Evolutionary conservation across 495 filamentous ascomycete species (phyloP).

Genomic region (Tuber borchii): DNA sequence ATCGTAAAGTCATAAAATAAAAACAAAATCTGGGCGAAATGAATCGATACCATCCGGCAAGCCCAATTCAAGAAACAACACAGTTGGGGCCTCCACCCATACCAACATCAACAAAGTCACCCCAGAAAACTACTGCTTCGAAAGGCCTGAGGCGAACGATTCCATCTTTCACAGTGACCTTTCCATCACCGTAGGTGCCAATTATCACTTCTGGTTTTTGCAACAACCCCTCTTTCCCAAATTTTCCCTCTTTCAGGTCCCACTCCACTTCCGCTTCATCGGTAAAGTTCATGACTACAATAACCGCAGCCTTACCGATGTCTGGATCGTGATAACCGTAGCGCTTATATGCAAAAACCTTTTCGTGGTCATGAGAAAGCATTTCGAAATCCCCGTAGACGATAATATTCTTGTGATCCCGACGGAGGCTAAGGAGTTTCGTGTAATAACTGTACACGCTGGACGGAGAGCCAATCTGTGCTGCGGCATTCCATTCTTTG

Average conservation of each 20-base stretch:
- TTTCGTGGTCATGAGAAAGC: slow-evolving; percentile 47
- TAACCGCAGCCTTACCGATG: slow-evolving; percentile 47
- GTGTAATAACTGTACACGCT: slow-evolving; percentile 53
- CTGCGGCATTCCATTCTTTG: slow-evolving; percentile 49
- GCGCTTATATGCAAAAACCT: slow-evolving; percentile 48
- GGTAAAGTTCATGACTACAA: slow-evolving; percentile 53
- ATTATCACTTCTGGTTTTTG: slow-evolving; percentile 43
- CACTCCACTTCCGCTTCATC: slow-evolving; percentile 43
- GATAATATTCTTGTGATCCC: slow-evolving; percentile 51
- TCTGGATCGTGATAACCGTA: slow-evolving; percentile 24
- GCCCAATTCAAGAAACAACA: neutral
- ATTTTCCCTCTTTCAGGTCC: slow-evolving; percentile 44
- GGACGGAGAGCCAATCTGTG: slow-evolving; percentile 46
- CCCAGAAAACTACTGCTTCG: slow-evolving; percentile 30
- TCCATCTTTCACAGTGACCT: slow-evolving; percentile 13
- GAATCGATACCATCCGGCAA: neutral
- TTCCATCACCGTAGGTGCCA: slow-evolving; percentile 43
- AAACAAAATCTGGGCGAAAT: neutral
- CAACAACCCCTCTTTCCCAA: slow-evolving; percentile 34
- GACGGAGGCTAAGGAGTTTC: slow-evolving; percentile 50
- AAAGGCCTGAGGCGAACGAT: slow-evolving; percentile 31
- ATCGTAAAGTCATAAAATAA: neutral
- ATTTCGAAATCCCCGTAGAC: slow-evolving; percentile 54
- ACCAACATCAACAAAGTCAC: slow-evolving; percentile 6
- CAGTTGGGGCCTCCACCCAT: neutral